Conservation (phyloP, 345 rosid genomes). For the Mangifera indica region DNA sequence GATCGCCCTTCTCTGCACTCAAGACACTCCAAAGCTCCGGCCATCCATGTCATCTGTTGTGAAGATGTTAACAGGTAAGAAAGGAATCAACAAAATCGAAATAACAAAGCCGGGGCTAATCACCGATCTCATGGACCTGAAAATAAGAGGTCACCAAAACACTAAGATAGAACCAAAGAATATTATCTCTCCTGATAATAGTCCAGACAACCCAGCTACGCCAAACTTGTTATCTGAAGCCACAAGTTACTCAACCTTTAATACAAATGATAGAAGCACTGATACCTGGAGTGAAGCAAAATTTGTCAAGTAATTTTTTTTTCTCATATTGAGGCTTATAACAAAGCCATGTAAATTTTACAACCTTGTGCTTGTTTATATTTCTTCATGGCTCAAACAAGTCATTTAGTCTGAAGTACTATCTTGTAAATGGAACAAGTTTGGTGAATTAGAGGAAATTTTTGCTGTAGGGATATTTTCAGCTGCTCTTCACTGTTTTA, state of each 20-base stretch:
- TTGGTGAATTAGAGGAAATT: not conserved
- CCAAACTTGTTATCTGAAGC: constrained; percentile 47
- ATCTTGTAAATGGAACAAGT: not conserved
- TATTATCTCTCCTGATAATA: constrained; percentile 33
- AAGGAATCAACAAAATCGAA: constrained; percentile 27
- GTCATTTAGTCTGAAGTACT: not conserved
- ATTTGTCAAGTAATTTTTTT: constrained; percentile 6
- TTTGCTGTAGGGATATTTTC: not conserved
- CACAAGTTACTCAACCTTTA: constrained; percentile 42
- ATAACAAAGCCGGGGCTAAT: constrained; percentile 71
- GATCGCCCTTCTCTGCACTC: constrained; percentile 76
- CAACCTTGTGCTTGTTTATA: not conserved
- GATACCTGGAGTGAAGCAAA: not conserved
- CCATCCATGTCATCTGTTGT: constrained; percentile 76
- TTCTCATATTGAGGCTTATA: not conserved
- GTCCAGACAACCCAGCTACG: constrained; percentile 44
- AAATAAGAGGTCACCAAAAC: constrained; percentile 43
- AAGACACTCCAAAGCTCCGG: constrained; percentile 65
- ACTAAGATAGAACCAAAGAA: constrained; percentile 21
- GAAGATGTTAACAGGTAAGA: constrained; percentile 54
- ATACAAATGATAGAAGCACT: constrained; percentile 26
- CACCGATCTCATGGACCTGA: constrained; percentile 79
- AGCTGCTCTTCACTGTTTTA: too few relatives aligned
- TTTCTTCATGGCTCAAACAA: too few relatives aligned
- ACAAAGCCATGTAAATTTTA: not conserved